A percentile compares a stretch with the other conserved stretches of the same genome.
phyloP scores from a whole-genome alignment of 2,329 filamentous ascomycete genomes.

The Calonectria hawksworthii region DNA sequence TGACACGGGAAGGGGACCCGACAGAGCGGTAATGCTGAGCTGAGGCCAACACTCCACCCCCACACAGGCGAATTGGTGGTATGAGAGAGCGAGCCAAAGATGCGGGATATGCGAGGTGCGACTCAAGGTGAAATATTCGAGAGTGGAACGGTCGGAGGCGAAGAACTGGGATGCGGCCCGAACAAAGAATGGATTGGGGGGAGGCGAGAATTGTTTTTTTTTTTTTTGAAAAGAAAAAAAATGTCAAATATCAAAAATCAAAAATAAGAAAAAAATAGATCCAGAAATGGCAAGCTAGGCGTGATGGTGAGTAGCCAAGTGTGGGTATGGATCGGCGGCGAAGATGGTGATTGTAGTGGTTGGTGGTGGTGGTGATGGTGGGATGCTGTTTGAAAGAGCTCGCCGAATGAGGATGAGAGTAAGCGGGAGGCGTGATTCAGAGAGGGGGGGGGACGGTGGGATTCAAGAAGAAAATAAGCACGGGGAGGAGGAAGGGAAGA shows the following conservation, averaged over 20 bases:
- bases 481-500: neutral
- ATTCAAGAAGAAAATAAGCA: constrained; percentile 26
- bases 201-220: neutral
- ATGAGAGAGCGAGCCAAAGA: constrained; percentile 15
- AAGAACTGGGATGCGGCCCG: neutral
- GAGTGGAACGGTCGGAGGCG: neutral
- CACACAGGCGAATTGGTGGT: constrained; percentile 23
- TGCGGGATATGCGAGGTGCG: constrained; percentile 16
- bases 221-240: neutral
- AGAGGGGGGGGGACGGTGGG: neutral
- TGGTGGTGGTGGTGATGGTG: constrained; percentile 1
- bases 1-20: constrained; percentile 22
- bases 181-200: neutral
- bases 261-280: neutral
- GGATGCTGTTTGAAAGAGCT: neutral
- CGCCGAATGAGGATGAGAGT: constrained; percentile 7
- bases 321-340: constrained; percentile 23
- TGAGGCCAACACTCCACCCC: constrained; percentile 36
- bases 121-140: neutral
- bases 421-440: neutral
- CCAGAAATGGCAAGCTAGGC: neutral
- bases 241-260: neutral
- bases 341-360: constrained; percentile 10
- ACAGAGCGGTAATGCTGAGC: constrained; percentile 32
- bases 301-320: constrained; percentile 9